Conservation (phyloP, 805 yeast genomes). For the Lipomyces starkeyi region DNA sequence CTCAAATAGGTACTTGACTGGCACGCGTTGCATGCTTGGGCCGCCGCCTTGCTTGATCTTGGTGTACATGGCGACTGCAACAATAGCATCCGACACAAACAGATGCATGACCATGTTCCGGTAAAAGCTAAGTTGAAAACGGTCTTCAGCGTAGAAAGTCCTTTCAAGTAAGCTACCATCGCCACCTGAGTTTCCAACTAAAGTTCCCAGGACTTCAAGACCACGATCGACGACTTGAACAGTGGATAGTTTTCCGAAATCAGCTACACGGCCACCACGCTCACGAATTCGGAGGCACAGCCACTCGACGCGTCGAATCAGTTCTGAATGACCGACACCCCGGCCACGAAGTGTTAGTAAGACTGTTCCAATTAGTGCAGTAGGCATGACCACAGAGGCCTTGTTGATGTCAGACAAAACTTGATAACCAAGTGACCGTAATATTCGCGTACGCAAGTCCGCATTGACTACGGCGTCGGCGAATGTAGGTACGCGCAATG, state of each 20-base stretch:
- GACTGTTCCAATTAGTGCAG: conserved; percentile 58
- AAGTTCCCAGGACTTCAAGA: conserved; percentile 49
- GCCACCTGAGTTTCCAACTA: conserved; percentile 42
- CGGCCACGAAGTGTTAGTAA: conserved; percentile 50
- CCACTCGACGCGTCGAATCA: conserved; percentile 47
- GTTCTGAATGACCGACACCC: conserved; percentile 48
- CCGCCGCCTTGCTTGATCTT: conserved; percentile 43
- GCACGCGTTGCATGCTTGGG: conserved; percentile 38
- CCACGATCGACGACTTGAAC: conserved; percentile 49
- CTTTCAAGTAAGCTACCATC: conserved; percentile 47
- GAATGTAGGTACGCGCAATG: conserved; percentile 18
- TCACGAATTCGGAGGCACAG: conserved; percentile 46
- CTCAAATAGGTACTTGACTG: conserved; percentile 41
- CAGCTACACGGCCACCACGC: conserved; percentile 51
- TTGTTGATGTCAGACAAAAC: conserved; percentile 59
- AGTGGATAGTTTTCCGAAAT: conserved; percentile 43
- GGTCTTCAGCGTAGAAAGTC: conserved; percentile 52
- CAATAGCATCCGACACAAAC: conserved; percentile 58
- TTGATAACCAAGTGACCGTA: conserved; percentile 61
- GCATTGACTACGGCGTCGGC: conserved; percentile 20
- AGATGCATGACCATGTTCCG: conserved; percentile 63
- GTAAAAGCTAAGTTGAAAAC: conserved; percentile 62
- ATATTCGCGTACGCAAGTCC: conserved; percentile 39
- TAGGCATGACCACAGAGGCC: conserved; percentile 58
- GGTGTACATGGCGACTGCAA: conserved; percentile 50